Base-by-base conservation (phyloP, 2,329 filamentous ascomycete species). In the Fusarium zealandicum region DNA sequence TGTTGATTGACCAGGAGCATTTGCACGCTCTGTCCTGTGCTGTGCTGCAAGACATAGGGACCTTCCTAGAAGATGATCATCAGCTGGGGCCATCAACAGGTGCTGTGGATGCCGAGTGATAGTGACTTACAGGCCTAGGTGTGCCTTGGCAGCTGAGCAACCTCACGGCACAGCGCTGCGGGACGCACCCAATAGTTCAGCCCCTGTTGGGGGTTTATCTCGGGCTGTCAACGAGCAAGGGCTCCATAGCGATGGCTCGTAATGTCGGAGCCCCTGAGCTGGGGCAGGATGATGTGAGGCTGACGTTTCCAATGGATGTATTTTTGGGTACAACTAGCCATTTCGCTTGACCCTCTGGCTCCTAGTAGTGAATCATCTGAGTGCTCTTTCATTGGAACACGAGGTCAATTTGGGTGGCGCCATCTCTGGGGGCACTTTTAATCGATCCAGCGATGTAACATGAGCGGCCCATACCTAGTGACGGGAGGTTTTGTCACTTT, bases 361-460 rank as follows among this genome's bases (percentile, higher is more conserved):
- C 17, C 14, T 35, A n/a, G 36, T 33, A 41, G 58, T 51, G 50
- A 48, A 48, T 45, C 36, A 48, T 30, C 31, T 43, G 16, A 5
- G 20, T 18, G 31, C 37, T 28, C 25, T 45, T 42, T 54, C 35
- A 61, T 62, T 61, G 59, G 59, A 56, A 50, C 56, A 37, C 50
- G 46, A 39, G 32, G 35, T 28, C 38, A n/a, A n/a, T n/a, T n/a
- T n/a, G 39, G 41, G 49, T 61, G 57, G 53, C 57, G 57, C 49
- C 36, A 44, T 51, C 11, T 20, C 28, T 38, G 49, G 35, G 28
- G 38, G 28, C 6, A 35, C 32, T 7, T n/a, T 36, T 45, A 32
- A 49, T 51, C 49, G 59, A 62, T 51, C 54, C 44, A 43, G 30
- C 50, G 54, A 61, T 61, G 59, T 63, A 62, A 59, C 59, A 49